Evolutionary conservation across 2,329 filamentous ascomycete species (phyloP), one percentile per base, ranked within the genome.

Genomic region (Sarocladium brachiariae): DNA sequence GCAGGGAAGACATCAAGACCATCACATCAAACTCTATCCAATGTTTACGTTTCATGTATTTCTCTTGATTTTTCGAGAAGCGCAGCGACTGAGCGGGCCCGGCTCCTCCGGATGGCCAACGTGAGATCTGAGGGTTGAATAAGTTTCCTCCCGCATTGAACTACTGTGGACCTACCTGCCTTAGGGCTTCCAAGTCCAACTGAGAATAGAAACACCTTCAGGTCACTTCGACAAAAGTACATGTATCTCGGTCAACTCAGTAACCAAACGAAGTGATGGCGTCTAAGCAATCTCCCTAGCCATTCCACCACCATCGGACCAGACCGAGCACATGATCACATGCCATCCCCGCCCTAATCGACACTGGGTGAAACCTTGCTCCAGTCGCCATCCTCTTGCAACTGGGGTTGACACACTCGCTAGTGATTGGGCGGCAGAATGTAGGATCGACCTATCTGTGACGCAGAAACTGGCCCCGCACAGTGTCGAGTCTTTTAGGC

Each of bases 401-500:
- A 10, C 39, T 13, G 23, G 39, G 39, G 39, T 43, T 14, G 39
- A 25, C 19, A 23, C n/a, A 14, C 39, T 9, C 21, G 35, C 23
- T 23, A 21, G 4, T 33, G 24, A 47, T 47, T 47, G 43, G 43
- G 10, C 27, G 13, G 43, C 16, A 33, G 9, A 18, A 16, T 4
- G 25, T 47, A 6, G 27, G 43, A 47, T 47, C 43, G 43, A 30
- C 25, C 21, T 30, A 18, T 11, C 25, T n/a, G 25, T 47, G 43
- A 47, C 25, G 43, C 43, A 47, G 27, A 33, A 9, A 16, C 7
- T 19, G 25, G 43, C 43, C 43, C 43, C 43, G 43, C 43, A 47
- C 43, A 47, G 43, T 47, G 43, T 47, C 43, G 43, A 47, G 43
- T 47, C 27, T 47, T 47, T 47, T 47, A 31, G 27, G 43, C 43